Percentiles rank a stretch among this genome's conserved stretches.
Conservation (phyloP, 176 grass and related monocot species). For the Rhynchospora breviuscula region DNA sequence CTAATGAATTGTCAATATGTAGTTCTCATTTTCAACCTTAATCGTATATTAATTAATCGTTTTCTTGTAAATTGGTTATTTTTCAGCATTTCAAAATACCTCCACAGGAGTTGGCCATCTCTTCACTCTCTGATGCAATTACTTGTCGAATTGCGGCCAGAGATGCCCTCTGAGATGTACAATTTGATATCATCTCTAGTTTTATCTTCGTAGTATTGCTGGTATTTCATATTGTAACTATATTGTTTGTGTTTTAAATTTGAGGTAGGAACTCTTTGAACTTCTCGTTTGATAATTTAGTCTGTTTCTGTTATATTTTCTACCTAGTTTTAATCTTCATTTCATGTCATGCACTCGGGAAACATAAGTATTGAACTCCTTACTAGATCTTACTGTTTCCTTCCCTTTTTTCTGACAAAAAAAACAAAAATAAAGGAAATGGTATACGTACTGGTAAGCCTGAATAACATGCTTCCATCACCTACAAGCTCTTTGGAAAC, state of each 20-base stretch:
- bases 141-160: slow-evolving; percentile 68
- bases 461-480: neutral
- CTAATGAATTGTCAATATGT: neutral
- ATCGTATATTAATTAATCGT: neutral
- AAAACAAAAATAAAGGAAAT: neutral
- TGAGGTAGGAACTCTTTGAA: neutral
- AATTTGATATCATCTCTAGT: neutral
- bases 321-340: neutral
- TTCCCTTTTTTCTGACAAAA: neutral
- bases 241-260: neutral
- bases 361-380: neutral
- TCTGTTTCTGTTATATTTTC: neutral
- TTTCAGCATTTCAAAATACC: slow-evolving; percentile 78
- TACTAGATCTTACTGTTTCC: neutral
- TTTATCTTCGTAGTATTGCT: slow-evolving; percentile 3
- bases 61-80: neutral
- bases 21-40: neutral
- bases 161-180: slow-evolving; percentile 46
- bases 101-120: slow-evolving; percentile 70
- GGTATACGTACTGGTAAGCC: neutral
- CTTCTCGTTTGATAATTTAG: neutral
- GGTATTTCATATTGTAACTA: slow-evolving; percentile 6
- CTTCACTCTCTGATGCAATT: slow-evolving; percentile 52
- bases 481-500: too few species aligned
- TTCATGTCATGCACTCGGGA: neutral